Percentiles rank a stretch among this genome's conserved stretches.
Conservation (phyloP, 2,329 filamentous ascomycete species). For the Hymenoscyphus occultus region DNA sequence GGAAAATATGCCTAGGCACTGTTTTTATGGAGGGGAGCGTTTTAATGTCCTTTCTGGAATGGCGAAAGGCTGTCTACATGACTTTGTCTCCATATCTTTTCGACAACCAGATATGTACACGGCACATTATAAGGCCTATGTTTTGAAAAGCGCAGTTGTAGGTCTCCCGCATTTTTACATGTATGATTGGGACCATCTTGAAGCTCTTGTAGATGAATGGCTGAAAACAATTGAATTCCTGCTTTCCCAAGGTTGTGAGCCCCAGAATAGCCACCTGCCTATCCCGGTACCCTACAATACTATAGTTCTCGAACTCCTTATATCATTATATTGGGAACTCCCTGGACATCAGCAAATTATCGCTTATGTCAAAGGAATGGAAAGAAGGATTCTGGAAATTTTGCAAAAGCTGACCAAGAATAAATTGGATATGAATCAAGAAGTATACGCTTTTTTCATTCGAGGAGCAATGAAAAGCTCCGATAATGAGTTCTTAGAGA, state of each 20-base stretch:
- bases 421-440: neutral
- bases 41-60: neutral
- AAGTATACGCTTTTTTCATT: neutral
- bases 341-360: too few species aligned
- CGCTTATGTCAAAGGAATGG: neutral
- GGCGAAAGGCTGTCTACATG: neutral
- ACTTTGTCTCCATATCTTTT: conserved; percentile 1
- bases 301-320: neutral
- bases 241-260: neutral
- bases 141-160: neutral
- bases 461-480: neutral
- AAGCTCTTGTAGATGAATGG: neutral
- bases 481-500: neutral
- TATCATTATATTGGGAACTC: neutral
- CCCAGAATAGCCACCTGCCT: neutral
- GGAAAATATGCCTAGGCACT: neutral
- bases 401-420: neutral
- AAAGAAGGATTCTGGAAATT: neutral
- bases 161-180: too few species aligned
- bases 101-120: neutral
- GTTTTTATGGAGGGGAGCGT: neutral
- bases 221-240: neutral
- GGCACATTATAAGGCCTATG: neutral
- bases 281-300: neutral
- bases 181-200: too few species aligned